These are phyloP conservation scores for Yamagishiella unicocca DNA, from an alignment of 139 green algal species.

Conservation along the genomic window DNA sequence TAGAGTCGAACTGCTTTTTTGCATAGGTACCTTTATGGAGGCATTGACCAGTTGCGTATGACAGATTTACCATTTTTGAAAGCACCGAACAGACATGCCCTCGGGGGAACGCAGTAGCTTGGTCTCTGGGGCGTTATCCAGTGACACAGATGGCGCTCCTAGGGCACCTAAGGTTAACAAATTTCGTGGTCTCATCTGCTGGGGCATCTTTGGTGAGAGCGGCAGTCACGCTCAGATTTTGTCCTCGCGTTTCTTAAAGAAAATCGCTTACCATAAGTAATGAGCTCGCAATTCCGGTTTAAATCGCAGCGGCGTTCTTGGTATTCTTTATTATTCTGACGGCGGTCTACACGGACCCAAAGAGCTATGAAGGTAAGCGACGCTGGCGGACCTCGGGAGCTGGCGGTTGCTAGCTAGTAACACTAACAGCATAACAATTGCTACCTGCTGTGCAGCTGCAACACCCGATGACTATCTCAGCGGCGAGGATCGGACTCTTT, in stretches of 20 bases:
- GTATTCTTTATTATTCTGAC: constrained; percentile 44
- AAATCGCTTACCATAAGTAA: not conserved
- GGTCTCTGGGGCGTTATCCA: not conserved
- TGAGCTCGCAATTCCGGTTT: not conserved
- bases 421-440: no score
- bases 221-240: no score
- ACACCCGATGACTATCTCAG: not conserved
- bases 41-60: no score
- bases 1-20: no score
- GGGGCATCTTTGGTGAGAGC: constrained; percentile 36
- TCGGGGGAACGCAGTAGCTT: not conserved
- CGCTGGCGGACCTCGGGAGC: no score
- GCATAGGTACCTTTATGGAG: not conserved
- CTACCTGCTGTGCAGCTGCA: not conserved
- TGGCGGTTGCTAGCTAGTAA: no score
- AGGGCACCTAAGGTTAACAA: not conserved
- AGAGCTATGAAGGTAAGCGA: constrained; percentile 31
- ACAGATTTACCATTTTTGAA: not conserved
- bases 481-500: not conserved
- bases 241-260: not conserved
- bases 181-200: not conserved
- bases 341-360: constrained; percentile 6
- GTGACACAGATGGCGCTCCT: not conserved
- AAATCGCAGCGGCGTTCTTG: not conserved
- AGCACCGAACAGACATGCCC: not conserved